Conservation (phyloP, 2,329 filamentous ascomycete species). For the Epichloe coenophiala region DNA sequence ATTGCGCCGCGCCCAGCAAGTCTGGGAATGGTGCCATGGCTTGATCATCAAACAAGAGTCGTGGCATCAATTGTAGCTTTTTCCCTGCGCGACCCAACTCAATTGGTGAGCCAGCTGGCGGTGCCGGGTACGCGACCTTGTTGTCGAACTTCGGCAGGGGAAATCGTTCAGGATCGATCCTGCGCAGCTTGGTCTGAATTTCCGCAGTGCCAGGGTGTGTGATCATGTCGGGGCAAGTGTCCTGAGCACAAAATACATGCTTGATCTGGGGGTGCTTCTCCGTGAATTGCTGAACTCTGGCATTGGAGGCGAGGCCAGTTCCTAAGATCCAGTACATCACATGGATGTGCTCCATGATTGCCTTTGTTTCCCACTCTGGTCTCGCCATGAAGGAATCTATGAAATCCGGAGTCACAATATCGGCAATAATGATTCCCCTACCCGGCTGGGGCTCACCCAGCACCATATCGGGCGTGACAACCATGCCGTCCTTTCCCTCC, state of each 20-base stretch:
- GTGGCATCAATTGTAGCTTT: conserved; percentile 33
- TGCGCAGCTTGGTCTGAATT: conserved; percentile 56
- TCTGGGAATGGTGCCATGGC: conserved; percentile 29
- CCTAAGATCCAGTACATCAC: conserved; percentile 75
- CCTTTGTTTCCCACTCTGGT: conserved; percentile 54
- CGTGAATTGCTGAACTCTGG: conserved; percentile 57
- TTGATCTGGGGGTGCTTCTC: conserved; percentile 42
- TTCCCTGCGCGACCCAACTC: conserved; percentile 31
- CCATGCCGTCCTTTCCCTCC: conserved; percentile 46
- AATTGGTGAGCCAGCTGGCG: conserved; percentile 13
- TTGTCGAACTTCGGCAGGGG: conserved; percentile 55
- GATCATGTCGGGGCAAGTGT: conserved; percentile 64
- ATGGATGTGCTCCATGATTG: conserved; percentile 53
- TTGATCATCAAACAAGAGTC: conserved; percentile 30
- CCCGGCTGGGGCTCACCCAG: conserved; percentile 54
- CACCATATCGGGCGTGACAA: conserved; percentile 78
- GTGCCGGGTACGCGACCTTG: conserved; percentile 13
- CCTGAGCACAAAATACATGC: conserved; percentile 66
- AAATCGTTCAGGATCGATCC: conserved; percentile 63
- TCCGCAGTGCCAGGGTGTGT: conserved; percentile 52
- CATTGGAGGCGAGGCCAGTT: conserved; percentile 47
- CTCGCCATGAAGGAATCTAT: conserved; percentile 55
- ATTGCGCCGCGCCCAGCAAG: conserved; percentile 32
- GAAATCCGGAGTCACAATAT: conserved; percentile 60
- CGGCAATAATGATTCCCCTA: conserved; percentile 59